Evolutionary conservation across 2,329 filamentous ascomycete genomes (phyloP), one percentile per base, ranked within the genome.

Genomic region (Aspergillus costaricaensis): DNA sequence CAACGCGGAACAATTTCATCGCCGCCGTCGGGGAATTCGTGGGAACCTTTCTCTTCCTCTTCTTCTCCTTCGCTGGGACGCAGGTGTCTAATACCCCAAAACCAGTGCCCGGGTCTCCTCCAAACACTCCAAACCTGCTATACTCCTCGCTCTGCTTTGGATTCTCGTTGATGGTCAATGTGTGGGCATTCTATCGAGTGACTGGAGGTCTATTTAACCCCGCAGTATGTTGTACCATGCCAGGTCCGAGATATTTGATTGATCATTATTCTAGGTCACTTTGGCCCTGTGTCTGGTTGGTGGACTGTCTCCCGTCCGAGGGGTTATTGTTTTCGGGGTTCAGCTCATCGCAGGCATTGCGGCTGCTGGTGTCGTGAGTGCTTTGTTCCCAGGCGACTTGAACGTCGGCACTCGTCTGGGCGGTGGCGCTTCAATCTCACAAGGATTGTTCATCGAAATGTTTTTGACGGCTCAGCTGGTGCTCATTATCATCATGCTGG

Each of bases 401-500:
- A 77, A 79, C 5, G 86, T 88, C 5, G 76, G 76, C 52, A 89
- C 87, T n/a, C 77, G 78, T 4, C 79, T 90, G 2, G 79, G 80
- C 1, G 77, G 78, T 10, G 82, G 81, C 12, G 79, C 83, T 4
- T 83, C 77, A 60, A 77, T 81, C 9, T 78, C 78, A 0, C 86
- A 86, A 61, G 88, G 87, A 6, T 76, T 90, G 43, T 88, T 90
- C 69, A 82, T 90, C 51, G 88, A 90, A 73, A 83, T 87, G 77
- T 87, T 89, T 67, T 78, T 89, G 39, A 90, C 87, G 0, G 78
- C 85, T 0, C 81, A 88, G 69, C 79, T 90, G 9, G 82, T 89
- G 7, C 79, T 90, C 56, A 83, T 86, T 2, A 85, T 90, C 30
- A 85, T 87, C 72, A 88, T 91, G 84, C 80, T 91, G 48, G 88